Conservation (phyloP, 1,139 yeast species). For the Yamadazyma diospyri region DNA sequence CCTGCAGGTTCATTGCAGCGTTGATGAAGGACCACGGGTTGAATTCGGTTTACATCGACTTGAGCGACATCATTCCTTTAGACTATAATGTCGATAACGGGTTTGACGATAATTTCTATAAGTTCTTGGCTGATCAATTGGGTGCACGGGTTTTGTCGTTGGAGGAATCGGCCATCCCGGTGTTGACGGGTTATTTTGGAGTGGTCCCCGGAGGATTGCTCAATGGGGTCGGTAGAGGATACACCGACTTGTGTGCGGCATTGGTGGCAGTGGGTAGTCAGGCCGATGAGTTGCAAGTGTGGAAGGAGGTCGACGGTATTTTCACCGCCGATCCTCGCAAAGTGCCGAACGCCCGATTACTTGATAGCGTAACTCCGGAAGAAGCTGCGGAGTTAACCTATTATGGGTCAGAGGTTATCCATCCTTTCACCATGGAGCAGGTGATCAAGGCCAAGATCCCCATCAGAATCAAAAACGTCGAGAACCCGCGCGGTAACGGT, state of each 20-base stretch:
- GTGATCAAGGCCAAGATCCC: constrained; percentile 95
- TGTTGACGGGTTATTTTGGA: constrained; percentile 94
- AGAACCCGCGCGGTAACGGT: constrained; percentile 86
- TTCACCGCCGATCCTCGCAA: constrained; percentile 98
- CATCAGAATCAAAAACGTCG: constrained; percentile 92
- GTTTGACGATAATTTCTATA: constrained; percentile 68
- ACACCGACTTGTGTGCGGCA: constrained; percentile 97
- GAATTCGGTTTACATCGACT: constrained; percentile 72
- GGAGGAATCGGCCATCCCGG: constrained; percentile 64
- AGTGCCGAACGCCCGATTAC: constrained; percentile 82
- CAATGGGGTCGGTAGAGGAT: constrained; percentile 93
- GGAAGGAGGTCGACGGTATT: constrained; percentile 99
- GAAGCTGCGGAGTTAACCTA: constrained; percentile 98
- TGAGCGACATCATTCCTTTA: constrained; percentile 65
- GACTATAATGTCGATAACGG: constrained; percentile 52
- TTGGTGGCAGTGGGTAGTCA: constrained; percentile 86
- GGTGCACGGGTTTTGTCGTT: constrained; percentile 51
- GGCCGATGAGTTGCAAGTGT: constrained; percentile 92
- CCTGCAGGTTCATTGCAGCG: constrained; percentile 85
- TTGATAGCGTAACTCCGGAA: constrained; percentile 91
- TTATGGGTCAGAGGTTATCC: constrained; percentile 96
- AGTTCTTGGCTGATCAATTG: constrained; percentile 55
- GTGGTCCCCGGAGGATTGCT: constrained; percentile 90
- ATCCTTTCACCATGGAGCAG: constrained; percentile 99
- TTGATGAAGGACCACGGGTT: constrained; percentile 79